Base-by-base conservation (phyloP, 1,284 basidiomycete genomes). In the Cutaneotrichosporon cavernicola region DNA sequence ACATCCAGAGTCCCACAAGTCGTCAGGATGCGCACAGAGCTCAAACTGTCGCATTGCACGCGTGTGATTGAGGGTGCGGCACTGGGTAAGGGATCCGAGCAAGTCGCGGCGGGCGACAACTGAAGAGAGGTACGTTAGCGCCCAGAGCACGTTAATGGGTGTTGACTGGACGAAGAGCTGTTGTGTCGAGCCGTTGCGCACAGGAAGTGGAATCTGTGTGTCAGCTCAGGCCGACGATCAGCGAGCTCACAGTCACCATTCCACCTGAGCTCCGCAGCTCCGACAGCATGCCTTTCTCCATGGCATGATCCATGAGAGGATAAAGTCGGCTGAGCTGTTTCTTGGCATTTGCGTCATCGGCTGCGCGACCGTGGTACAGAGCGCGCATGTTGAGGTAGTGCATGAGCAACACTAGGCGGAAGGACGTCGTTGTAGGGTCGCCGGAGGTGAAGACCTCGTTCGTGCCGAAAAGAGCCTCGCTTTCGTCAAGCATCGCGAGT, bases 1-100 rank as follows among this genome's bases (percentile, higher is more conserved):
- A 78, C 78, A 77, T 47, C 72, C 72, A n/a, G 58, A 52, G 59
- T 79, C 76, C 78, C 78, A 79, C 62, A 76, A 66, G 58, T 77
- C 76, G 2, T 72, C 74, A 0, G 64, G 58, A 7, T 69, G 53
- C 14, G 72, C 72, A 2, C 62, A 5, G 34, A 60, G 9, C 46
- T 71, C 73, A 26, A 56, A 68, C 47, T 73, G 68, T 30, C 68
- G 60, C 63, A 77, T 60, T 0, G 69, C 70, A 10, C 58, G 57
- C 2, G 70, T 52, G 55, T 74, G 66, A 4, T 69, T 56, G 5
- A 77, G 63, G 7, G 53, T 68, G 52, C 73, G 72, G 65, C 73
- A 75, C 47, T 31, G 47, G 8, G 51, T 38, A 32, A 18, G 34
- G 40, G 43, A 53, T 21, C 62, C 7, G 38, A 36, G 53, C 46